Base-by-base conservation (phyloP, 129 eudicot species). In the Sambucus nigra region DNA sequence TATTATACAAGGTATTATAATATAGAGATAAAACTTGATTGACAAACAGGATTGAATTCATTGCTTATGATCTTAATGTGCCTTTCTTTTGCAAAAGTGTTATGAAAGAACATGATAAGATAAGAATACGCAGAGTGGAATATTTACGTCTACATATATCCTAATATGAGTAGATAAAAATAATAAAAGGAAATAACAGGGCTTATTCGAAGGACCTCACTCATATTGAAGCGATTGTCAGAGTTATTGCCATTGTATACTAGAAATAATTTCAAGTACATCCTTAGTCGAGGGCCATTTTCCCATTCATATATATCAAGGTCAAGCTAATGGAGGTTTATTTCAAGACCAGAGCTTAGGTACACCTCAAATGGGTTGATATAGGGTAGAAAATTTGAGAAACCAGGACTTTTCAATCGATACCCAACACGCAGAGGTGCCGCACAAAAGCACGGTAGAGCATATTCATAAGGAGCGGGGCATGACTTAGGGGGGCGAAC, bases 321-420 rank as follows among this genome's bases (percentile, higher is more conserved):
- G 26, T 81, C 68, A 32, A 86, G 83, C 70, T 86, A 91, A 67
- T 60, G 72, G 35, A 50, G 50, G 10, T 66, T 59, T 53, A 86
- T 27, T 9, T 42, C 14, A 33, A 86, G 78, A 66, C 84, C 91
- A 50, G 68, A 27, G 46, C 83, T 68, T 64, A 86, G 32, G 53
- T 77, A 86, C 55, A 57, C 73, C 69, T 72, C 80, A 67, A 81
- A 86, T 40, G 64, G 35, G 51, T 67, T 22, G 16, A 38, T 53
- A 39, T 86, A 86, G 0, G 83, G 68, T 5, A 0, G 45, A 61
- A 86, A 86, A 57, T 75, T 70, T 0, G 66, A 57, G 54, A 86
- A 69, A 8, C 95, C 91, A 12, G 95, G 95, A 55, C 95, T 86
- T 60, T 81, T 86, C 45, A 86, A 64, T 64, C 95, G 85, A 53